Conservation (phyloP, 441 rosid genomes). For the Populus hybrid region DNA sequence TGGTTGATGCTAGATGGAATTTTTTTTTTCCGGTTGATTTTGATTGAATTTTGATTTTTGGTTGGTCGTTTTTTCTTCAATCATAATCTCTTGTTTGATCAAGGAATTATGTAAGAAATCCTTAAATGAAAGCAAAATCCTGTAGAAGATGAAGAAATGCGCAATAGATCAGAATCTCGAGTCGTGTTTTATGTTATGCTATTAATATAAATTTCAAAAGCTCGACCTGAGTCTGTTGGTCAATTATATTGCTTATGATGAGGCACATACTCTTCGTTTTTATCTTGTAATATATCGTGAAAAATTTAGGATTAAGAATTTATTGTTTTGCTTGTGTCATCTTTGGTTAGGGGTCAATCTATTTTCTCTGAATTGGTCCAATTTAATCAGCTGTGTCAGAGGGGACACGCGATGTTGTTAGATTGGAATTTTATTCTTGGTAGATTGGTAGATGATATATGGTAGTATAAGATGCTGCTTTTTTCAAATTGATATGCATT, state of each 20-base stretch:
- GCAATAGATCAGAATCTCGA: background rate
- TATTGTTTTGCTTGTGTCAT: background rate
- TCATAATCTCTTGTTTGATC: background rate
- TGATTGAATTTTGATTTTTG: background rate
- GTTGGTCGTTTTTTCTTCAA: background rate
- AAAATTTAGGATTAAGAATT: background rate
- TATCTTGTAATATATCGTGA: background rate
- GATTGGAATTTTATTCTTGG: no score
- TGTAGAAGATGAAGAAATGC: background rate
- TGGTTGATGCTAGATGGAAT: background rate
- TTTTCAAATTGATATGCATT: background rate
- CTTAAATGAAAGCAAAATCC: background rate
- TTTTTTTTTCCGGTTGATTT: background rate
- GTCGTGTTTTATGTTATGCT: background rate
- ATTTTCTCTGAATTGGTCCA: background rate
- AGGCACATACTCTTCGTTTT: background rate
- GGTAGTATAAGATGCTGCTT: background rate
- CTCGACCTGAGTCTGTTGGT: background rate
- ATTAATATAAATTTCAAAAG: background rate
- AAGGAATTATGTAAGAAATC: background rate
- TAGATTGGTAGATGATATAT: background rate
- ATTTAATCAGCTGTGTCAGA: background rate
- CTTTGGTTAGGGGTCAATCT: background rate
- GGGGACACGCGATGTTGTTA: background rate
- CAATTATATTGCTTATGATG: background rate